These are phyloP conservation scores for Globisporangium nagaii DNA, from an alignment of 352 stramenopile species.

Conservation along the genomic window DNA sequence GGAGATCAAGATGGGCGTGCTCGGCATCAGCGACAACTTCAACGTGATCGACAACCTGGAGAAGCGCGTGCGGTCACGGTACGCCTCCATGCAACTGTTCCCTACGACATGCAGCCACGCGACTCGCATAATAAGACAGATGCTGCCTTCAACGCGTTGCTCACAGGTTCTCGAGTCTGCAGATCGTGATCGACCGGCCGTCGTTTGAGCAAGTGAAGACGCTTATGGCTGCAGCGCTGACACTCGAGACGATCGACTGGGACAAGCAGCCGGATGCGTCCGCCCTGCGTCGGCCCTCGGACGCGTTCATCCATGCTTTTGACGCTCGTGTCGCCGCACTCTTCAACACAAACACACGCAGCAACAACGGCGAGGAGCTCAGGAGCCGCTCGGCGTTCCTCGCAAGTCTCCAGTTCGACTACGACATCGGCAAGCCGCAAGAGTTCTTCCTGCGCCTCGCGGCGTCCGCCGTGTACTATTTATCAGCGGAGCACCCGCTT, in stretches of 20 bases:
- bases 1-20: slow-evolving; percentile 74
- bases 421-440: slow-evolving; percentile 64
- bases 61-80: slow-evolving; percentile 77
- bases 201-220: slow-evolving; percentile 47
- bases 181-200: slow-evolving; percentile 63
- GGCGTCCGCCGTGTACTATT: slow-evolving; percentile 37
- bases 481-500: slow-evolving; percentile 32
- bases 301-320: slow-evolving; percentile 34
- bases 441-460: slow-evolving; percentile 65
- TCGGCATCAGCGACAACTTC: slow-evolving; percentile 77
- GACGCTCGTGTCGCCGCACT: slow-evolving; percentile 34
- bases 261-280: slow-evolving; percentile 3
- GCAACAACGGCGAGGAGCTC: not conserved
- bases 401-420: slow-evolving; percentile 61
- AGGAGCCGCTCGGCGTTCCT: slow-evolving; percentile 26
- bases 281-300: slow-evolving; percentile 8
- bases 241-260: slow-evolving; percentile 32
- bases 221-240: slow-evolving; percentile 37
- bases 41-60: slow-evolving; percentile 80
- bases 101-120: not conserved
- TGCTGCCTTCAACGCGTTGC: too few species aligned
- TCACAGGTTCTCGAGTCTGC: slow-evolving; percentile 71
- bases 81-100: not conserved
- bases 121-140: too few species aligned
- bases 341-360: slow-evolving; percentile 11